Conservation (phyloP, 495 filamentous ascomycete genomes). For the Xylaria cubensis region DNA sequence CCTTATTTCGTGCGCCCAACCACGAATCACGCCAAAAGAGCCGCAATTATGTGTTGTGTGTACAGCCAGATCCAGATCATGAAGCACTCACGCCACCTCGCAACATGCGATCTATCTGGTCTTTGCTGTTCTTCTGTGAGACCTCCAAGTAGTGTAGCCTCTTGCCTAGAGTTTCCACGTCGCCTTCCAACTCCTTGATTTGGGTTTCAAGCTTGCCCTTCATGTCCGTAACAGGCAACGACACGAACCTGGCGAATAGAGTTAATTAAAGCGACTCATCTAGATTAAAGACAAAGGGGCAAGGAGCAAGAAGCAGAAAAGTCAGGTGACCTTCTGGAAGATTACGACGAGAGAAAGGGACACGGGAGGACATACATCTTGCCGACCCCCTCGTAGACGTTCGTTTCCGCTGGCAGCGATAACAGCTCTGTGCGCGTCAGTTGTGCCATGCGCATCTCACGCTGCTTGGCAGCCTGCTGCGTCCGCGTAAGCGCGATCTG, state of each 20-base stretch:
- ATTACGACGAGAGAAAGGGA: background rate
- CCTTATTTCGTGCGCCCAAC: background rate
- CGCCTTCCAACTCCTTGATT: constrained; percentile 73
- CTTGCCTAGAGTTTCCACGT: constrained; percentile 82
- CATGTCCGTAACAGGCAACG: constrained; percentile 71
- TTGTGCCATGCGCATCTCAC: constrained; percentile 87
- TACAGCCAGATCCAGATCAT: constrained; percentile 18
- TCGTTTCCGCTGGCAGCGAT: constrained; percentile 76
- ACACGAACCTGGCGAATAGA: constrained; percentile 76
- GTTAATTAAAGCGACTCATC: constrained; percentile 6
- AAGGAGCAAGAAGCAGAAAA: constrained; percentile 9
- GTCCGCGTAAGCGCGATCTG: constrained; percentile 87
- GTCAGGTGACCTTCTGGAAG: background rate
- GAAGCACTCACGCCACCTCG: constrained; percentile 37
- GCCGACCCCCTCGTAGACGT: constrained; percentile 91
- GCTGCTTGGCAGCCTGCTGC: constrained; percentile 84
- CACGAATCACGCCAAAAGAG: background rate
- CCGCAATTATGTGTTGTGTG: background rate
- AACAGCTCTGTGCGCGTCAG: constrained; percentile 84
- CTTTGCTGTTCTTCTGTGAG: constrained; percentile 89
- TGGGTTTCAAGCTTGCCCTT: constrained; percentile 79
- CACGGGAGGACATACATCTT: constrained; percentile 77
- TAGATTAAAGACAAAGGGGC: background rate
- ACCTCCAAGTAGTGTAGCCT: constrained; percentile 93
- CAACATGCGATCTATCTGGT: constrained; percentile 85